Evolutionary conservation across 192 early-diverging fungal species (phyloP).

Genomic region (Piromyces sp.): DNA sequence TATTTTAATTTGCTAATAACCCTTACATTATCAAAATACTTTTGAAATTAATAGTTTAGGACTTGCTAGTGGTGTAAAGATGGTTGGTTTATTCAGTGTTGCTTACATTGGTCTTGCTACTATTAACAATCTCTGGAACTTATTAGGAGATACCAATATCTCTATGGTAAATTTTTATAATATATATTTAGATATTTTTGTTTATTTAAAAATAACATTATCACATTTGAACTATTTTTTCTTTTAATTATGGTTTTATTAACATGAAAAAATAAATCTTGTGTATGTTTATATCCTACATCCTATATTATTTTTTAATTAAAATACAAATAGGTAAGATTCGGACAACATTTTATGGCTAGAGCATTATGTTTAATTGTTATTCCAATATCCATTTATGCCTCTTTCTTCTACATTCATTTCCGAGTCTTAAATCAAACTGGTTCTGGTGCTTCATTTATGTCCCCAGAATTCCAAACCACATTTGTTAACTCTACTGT

Average conservation of each 20-base stretch:
- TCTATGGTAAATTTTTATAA: neutral
- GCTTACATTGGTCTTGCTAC: slow-evolving; percentile 27
- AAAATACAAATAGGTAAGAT: slow-evolving; percentile 8
- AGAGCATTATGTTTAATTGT: slow-evolving; percentile 24
- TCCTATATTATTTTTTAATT: too few relatives aligned
- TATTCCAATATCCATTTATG: slow-evolving; percentile 24
- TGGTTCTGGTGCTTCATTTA: slow-evolving; percentile 20
- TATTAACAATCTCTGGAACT: slow-evolving; percentile 22
- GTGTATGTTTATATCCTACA: too few relatives aligned
- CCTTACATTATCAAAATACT: neutral
- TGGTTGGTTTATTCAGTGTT: slow-evolving; percentile 22
- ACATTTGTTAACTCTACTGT: slow-evolving; percentile 21
- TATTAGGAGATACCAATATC: slow-evolving; percentile 15
- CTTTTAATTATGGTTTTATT: too few relatives aligned
- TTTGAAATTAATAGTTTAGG: slow-evolving; percentile 9
- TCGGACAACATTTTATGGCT: slow-evolving; percentile 21
- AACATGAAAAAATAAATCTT: too few relatives aligned
- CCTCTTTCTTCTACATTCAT: slow-evolving; percentile 22
- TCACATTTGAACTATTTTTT: too few relatives aligned
- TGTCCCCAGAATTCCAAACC: slow-evolving; percentile 33
- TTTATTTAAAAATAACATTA: too few relatives aligned
- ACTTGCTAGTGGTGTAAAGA: slow-evolving; percentile 16
- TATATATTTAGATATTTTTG: too few relatives aligned
- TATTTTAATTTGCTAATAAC: neutral
- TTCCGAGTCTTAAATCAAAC: slow-evolving; percentile 19